phyloP scores from a whole-genome alignment of 305 asterid genomes.

The Solanum chacoense region DNA sequence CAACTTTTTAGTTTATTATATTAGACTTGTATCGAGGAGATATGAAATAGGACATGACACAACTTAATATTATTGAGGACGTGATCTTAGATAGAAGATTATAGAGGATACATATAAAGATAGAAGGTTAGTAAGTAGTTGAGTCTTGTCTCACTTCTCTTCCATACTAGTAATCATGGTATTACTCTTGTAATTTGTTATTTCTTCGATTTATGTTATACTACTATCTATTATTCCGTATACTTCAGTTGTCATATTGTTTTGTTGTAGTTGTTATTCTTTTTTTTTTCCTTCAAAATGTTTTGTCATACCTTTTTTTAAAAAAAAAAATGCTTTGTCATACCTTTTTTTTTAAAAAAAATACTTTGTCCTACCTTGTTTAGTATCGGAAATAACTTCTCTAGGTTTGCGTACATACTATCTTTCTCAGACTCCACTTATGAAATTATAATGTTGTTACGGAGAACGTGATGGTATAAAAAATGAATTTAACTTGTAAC shows the following conservation, averaged over 20 bases:
- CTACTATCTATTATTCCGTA: background rate
- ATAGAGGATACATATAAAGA: background rate
- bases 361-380: too few species aligned
- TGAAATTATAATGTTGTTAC: background rate
- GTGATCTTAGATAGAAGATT: background rate
- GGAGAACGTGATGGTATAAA: background rate
- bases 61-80: background rate
- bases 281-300: background rate
- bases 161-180: background rate
- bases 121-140: background rate
- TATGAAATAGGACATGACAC: background rate
- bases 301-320: background rate
- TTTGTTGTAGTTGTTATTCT: background rate
- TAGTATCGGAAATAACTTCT: background rate
- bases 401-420: accelerated
- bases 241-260: background rate
- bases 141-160: background rate
- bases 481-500: background rate
- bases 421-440: background rate
- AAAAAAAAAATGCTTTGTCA: background rate
- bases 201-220: background rate
- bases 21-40: background rate
- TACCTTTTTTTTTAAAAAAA: too few species aligned
- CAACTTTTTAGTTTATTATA: background rate
- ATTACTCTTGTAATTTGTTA: background rate